Evolutionary conservation across 495 filamentous ascomycete genomes (phyloP), one percentile per base, ranked within the genome.

Genomic region (Aspergillus homomorphus): DNA sequence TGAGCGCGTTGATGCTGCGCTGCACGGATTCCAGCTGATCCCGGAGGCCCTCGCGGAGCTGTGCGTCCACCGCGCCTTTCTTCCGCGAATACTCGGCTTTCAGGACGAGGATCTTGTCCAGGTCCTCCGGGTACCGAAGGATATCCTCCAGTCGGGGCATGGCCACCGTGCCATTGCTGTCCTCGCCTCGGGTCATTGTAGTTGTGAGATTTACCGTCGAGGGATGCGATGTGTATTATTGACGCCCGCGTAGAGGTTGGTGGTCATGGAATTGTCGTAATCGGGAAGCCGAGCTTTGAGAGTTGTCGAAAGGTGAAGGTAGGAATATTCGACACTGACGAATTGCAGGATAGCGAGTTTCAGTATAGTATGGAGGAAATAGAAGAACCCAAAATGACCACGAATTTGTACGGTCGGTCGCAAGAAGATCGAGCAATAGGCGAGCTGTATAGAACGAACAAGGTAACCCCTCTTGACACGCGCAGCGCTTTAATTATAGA

Each of bases 71-170:
- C 38, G 87, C 89, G 20, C 84, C 81, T 70, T 99, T 99, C 82
- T 98, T 98, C 63, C 95, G 89, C 61, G 84, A 80, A 77, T 97
- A 96, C 70, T 99, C 94, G 64, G 90, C 82, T 75, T 94, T 96
- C 66, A 99, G 80, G 56, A 84, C 84, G 57, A 85, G 75, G 68
- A 98, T 92, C 79, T 97, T 99, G 79, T 98, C 93, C 56, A 99
- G 87, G 73, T 99, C 94, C 66, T 90, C 84, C 4, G 86, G 86
- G 66, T 86, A 82, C 43, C 85, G 83, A 43, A 89, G 79, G 22
- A 82, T 69, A 56, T 82, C 80, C 44, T 78, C 79, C 15, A 83
- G 67, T 51, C 72, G 67, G 20, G 76, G 76, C 62, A 83, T 73
- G 23, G 74, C 69, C 51, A 78, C 72, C 54, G 75, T 73, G 28